A percentile compares a stretch with the other conserved stretches of the same genome.
Conservation (phyloP, 1,139 yeast genomes). For the Nadsonia commutata region DNA sequence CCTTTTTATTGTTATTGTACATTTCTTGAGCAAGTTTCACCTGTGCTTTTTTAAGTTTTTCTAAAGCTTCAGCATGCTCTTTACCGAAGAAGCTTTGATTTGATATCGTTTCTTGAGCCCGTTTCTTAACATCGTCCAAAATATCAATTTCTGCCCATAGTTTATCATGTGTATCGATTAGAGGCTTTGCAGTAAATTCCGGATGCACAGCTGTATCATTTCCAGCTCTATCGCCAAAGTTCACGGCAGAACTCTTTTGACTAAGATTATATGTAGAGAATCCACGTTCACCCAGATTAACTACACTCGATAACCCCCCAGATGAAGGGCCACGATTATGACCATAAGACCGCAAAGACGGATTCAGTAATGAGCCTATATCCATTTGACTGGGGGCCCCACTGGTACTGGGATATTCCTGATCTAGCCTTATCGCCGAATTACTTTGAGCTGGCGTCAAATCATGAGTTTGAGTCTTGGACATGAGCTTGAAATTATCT, state of each 20-base stretch:
- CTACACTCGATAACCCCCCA: no score
- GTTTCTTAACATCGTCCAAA: constrained; percentile 59
- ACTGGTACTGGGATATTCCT: background rate
- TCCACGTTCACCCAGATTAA: no score
- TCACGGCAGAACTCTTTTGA: background rate
- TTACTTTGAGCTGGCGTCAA: background rate
- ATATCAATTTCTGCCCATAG: constrained; percentile 85
- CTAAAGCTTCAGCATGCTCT: constrained; percentile 42
- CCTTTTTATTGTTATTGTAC: constrained; percentile 22
- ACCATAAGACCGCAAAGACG: background rate
- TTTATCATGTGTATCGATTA: constrained; percentile 38
- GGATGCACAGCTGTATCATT: background rate
- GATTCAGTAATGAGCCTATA: background rate
- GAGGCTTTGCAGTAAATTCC: background rate
- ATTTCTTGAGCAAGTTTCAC: constrained; percentile 43
- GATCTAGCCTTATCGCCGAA: background rate
- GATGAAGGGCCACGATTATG: background rate
- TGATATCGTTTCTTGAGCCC: constrained; percentile 41
- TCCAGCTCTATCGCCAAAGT: background rate
- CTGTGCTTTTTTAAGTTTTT: constrained; percentile 45
- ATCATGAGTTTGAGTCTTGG: background rate
- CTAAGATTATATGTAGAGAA: background rate
- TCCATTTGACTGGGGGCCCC: background rate
- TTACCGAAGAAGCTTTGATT: constrained; percentile 50
- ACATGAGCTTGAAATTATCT: background rate